A percentile compares a stretch with the other conserved stretches of the same genome.
phyloP scores from a whole-genome alignment of 1,284 basidiomycete species.

The Ustilago cynodontis region DNA sequence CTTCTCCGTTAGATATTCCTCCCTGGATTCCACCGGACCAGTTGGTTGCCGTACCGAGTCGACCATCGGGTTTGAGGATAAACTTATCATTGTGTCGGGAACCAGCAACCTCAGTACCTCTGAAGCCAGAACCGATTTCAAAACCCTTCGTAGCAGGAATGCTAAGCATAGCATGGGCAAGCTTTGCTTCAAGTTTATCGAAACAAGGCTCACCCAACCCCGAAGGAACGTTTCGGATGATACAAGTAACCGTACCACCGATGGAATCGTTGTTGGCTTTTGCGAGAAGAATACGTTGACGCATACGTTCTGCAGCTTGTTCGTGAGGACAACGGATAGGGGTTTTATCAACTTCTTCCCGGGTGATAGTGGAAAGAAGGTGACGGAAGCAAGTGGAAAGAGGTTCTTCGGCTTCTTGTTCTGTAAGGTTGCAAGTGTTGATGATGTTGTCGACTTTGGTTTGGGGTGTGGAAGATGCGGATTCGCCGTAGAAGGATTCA shows the following conservation, averaged over 20 bases:
- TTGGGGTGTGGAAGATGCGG: constrained; percentile 70
- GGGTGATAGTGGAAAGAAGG: constrained; percentile 83
- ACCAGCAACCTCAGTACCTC: constrained; percentile 93
- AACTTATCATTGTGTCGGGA: constrained; percentile 94
- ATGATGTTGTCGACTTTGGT: constrained; percentile 60
- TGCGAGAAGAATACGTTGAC: constrained; percentile 90
- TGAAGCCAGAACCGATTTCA: constrained; percentile 97
- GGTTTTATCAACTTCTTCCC: constrained; percentile 89
- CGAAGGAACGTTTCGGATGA: constrained; percentile 88
- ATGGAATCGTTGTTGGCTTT: constrained; percentile 93
- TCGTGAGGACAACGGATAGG: constrained; percentile 90
- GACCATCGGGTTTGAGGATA: constrained; percentile 77
- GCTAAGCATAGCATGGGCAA: constrained; percentile 97
- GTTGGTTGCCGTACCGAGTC: constrained; percentile 87
- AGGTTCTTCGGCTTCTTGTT: constrained; percentile 81
- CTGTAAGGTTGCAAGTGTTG: constrained; percentile 73
- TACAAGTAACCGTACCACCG: constrained; percentile 95
- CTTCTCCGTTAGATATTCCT: constrained; percentile 96
- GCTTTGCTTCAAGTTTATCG: constrained; percentile 96
- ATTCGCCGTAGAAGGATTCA: constrained; percentile 53
- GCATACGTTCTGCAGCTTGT: constrained; percentile 90
- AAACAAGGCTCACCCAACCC: constrained; percentile 98
- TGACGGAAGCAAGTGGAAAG: constrained; percentile 85
- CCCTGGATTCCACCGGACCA: constrained; percentile 98
- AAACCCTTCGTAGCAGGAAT: constrained; percentile 99